Evolutionary conservation across 2,329 filamentous ascomycete genomes (phyloP).

Genomic region (Fusarium sp.): DNA sequence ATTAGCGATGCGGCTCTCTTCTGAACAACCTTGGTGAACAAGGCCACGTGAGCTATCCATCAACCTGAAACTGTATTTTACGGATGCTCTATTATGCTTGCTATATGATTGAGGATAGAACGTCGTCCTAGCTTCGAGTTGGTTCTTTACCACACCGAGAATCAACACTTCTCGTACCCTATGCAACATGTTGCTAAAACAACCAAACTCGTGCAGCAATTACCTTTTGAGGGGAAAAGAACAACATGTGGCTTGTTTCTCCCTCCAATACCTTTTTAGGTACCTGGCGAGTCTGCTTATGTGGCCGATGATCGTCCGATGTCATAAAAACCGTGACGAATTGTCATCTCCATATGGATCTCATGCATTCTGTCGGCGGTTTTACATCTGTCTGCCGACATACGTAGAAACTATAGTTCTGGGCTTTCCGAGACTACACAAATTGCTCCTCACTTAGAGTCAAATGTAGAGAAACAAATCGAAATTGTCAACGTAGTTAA

Average conservation of each 20-base stretch:
- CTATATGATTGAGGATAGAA: background rate
- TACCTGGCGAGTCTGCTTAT: background rate
- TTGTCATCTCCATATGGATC: background rate
- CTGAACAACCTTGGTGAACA: slow-evolving; percentile 5
- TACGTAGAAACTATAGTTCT: background rate
- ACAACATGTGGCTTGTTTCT: too few species aligned
- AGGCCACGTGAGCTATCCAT: background rate
- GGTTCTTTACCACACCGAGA: background rate
- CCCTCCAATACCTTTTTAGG: too few species aligned
- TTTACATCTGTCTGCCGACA: background rate
- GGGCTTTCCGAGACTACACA: background rate
- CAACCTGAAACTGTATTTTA: background rate
- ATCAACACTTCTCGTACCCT: too few species aligned
- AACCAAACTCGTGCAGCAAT: too few species aligned
- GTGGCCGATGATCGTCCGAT: background rate
- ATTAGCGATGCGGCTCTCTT: slow-evolving; percentile 9
- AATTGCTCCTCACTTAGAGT: background rate
- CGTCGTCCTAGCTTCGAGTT: background rate
- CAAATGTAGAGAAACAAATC: background rate
- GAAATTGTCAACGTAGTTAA: background rate
- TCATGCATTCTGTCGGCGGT: background rate
- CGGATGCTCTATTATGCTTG: background rate
- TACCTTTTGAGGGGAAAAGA: too few species aligned
- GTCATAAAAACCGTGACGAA: background rate
- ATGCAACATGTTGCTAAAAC: too few species aligned